Evolutionary conservation across 768 basidiomycete species (phyloP), one percentile per base, ranked within the genome.

Genomic region (Russula earlei): DNA sequence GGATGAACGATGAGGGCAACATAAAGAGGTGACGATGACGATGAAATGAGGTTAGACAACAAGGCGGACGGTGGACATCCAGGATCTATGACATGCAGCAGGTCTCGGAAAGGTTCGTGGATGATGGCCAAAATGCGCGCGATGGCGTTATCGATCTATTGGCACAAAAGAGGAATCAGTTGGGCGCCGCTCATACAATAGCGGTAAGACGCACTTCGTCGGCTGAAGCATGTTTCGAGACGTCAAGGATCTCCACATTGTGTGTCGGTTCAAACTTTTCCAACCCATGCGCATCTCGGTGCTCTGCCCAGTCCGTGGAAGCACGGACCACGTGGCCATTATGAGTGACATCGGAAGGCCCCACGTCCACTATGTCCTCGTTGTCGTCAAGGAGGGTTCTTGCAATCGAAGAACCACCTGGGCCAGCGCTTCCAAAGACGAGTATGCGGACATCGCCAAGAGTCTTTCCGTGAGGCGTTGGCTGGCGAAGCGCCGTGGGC

Each of bases 291-390:
- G 72, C 74, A 64, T 84, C 82, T 22, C 72, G 73, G 62, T 82
- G 81, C 63, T 85, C 84, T 15, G 82, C 67, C 85, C 86, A 87
- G 63, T 84, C 80, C 7, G 85, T 87, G 2, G 84, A 85, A 6
- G 83, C 83, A 17, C 69, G 74, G 20, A 82, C 37, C 17, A 52
- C 44, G 49, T 70, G 73, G 17, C 75, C 77, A 33, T 72, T 63
- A 14, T 67, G 68, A 19, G 69, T 68, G 20, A 75, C 72, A 63
- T 84, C 83, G 80, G 82, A 84, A 5, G 67, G 67, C 9, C 79
- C 80, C 10, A 76, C 71, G 40, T 86, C 82, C 7, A 87, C 80
- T 0, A 87, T 70, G 58, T 86, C 82, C 49, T 84, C 82, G 62
- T 84, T 86, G 58, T 81, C 82, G 31, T 80, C 78, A 42, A 84